These are phyloP conservation scores for Tricholoma flavovirens DNA, from an alignment of 768 basidiomycete species.

Conservation along the genomic window DNA sequence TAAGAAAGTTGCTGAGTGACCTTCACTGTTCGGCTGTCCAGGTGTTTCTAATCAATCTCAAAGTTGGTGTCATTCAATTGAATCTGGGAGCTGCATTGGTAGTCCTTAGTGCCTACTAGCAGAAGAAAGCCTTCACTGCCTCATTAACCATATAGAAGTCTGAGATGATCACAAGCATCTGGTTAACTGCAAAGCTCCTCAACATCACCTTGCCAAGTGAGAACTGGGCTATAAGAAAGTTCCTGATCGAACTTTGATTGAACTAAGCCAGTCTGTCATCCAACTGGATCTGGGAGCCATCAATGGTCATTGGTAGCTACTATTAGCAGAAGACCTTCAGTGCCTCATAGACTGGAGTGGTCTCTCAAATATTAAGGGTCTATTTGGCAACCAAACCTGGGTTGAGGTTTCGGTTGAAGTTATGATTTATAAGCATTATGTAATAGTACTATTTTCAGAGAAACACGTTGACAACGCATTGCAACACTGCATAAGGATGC, in stretches of 20 bases:
- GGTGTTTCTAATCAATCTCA: background rate
- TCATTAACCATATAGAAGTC: background rate
- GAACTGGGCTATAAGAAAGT: background rate
- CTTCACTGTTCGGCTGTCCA: background rate
- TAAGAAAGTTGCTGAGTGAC: background rate
- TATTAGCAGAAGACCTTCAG: background rate
- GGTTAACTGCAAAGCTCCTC: background rate
- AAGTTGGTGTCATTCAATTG: background rate
- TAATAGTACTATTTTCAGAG: too few species aligned
- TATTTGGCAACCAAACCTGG: too few species aligned
- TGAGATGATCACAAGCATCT: background rate
- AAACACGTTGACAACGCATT: too few species aligned
- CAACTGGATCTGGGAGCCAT: background rate
- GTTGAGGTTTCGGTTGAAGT: too few species aligned
- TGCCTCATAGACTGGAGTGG: background rate
- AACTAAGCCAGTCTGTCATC: background rate
- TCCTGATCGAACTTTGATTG: background rate
- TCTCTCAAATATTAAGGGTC: background rate
- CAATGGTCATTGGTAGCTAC: background rate
- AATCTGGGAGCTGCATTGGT: background rate
- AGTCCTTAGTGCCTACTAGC: background rate
- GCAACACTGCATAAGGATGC: too few species aligned
- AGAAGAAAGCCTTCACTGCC: background rate
- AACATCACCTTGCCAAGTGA: background rate
- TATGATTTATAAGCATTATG: too few species aligned